phyloP scores from a whole-genome alignment of 2,329 filamentous ascomycete species.

The Colletotrichum australisinense region DNA sequence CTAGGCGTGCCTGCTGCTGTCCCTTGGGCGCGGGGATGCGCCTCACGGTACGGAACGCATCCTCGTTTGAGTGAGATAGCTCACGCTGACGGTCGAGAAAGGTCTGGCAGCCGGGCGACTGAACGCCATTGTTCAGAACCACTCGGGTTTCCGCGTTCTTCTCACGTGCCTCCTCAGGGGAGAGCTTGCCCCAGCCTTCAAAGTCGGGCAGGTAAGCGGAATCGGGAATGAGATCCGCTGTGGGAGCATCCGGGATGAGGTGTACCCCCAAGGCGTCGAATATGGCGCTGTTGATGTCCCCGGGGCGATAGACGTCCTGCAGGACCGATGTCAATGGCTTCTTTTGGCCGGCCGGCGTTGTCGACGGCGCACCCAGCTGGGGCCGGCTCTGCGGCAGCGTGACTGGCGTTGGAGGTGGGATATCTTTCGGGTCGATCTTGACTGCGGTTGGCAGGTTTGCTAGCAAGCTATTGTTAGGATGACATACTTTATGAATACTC shows the following conservation, averaged over 20 bases:
- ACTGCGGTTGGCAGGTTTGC: conserved; percentile 39
- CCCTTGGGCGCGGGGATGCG: conserved; percentile 67
- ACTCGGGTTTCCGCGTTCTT: conserved; percentile 60
- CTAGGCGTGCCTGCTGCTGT: conserved; percentile 64
- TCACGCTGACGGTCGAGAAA: conserved; percentile 70
- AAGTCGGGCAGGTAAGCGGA: conserved; percentile 65
- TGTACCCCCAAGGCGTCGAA: conserved; percentile 69
- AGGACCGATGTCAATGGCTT: conserved; percentile 61
- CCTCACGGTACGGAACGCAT: conserved; percentile 71
- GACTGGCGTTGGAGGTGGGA: conserved; percentile 68
- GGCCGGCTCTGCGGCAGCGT: conserved; percentile 59
- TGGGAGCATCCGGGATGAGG: conserved; percentile 61
- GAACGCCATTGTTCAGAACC: conserved; percentile 63
- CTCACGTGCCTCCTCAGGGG: conserved; percentile 60
- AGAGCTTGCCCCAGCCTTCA: conserved; percentile 60
- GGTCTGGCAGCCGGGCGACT: conserved; percentile 67
- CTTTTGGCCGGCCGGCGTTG: conserved; percentile 38
- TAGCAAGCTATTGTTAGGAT: conserved; percentile 35
- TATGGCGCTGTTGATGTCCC: conserved; percentile 59
- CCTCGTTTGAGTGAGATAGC: conserved; percentile 65
- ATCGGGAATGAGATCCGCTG: conserved; percentile 65
- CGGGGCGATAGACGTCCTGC: conserved; percentile 64
- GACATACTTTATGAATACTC: background rate
- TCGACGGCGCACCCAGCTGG: conserved; percentile 34
- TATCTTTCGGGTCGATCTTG: conserved; percentile 58